Conservation (phyloP, 768 basidiomycete genomes). For the Trametes gibbosa region DNA sequence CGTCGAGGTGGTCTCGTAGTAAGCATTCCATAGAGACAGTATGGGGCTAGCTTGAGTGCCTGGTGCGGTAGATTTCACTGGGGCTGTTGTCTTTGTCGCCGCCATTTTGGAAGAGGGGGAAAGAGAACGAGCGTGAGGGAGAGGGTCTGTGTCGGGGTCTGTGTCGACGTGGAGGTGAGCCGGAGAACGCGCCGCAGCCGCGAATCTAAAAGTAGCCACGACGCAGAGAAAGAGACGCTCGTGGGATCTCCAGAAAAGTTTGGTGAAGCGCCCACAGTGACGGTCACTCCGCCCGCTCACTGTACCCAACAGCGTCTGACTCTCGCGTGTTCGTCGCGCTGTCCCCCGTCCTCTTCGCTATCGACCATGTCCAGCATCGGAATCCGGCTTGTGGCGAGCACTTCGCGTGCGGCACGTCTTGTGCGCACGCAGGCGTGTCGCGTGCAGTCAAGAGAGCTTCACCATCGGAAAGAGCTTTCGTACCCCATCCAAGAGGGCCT, state of each 20-base stretch:
- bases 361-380: conserved; percentile 19
- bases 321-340: conserved; percentile 9
- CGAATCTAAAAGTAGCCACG: conserved; percentile 9
- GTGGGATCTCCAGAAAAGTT: conserved; percentile 24
- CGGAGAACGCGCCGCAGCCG: conserved; percentile 11
- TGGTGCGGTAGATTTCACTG: conserved; percentile 17
- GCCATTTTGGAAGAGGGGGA: conserved; percentile 32
- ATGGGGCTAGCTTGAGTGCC: conserved; percentile 36
- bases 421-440: conserved; percentile 16
- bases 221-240: conserved; percentile 6
- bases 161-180: conserved; percentile 24
- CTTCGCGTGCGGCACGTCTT: conserved; percentile 16
- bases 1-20: conserved; percentile 71
- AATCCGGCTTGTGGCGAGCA: conserved; percentile 17
- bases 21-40: conserved; percentile 69
- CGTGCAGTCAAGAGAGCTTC: conserved; percentile 37
- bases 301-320: neutral
- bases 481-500: conserved; percentile 72
- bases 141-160: neutral
- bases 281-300: neutral
- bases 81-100: conserved; percentile 32
- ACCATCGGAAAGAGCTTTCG: conserved; percentile 52
- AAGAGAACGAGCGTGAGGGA: conserved; percentile 11
- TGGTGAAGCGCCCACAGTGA: conserved; percentile 18
- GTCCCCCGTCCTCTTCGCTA: neutral